A percentile compares a stretch with the other conserved stretches of the same genome.
phyloP scores from a whole-genome alignment of 208 protist species.

The Leptomonas pyrrhocoris region DNA sequence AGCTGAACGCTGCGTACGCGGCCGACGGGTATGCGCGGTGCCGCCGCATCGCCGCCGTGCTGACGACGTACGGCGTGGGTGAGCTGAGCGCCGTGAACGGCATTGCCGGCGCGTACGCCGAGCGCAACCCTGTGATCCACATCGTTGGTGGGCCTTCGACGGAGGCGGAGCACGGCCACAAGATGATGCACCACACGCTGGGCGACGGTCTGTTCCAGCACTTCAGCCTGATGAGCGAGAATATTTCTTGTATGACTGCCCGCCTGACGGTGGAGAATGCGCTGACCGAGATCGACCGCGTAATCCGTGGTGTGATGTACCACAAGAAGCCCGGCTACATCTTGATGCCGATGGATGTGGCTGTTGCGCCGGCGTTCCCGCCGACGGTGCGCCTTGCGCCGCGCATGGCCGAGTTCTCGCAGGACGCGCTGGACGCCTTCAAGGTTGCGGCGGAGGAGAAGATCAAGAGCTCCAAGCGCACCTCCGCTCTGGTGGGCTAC shows the following conservation, averaged over 20 bases:
- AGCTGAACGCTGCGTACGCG: conserved; percentile 61
- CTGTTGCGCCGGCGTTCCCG: conserved; percentile 3
- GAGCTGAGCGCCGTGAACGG: conserved; percentile 58
- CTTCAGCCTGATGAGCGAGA: conserved; percentile 31
- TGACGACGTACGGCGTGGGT: conserved; percentile 61
- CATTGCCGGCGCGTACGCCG: conserved; percentile 37
- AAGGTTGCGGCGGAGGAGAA: conserved; percentile 33
- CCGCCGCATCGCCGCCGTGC: conserved; percentile 48
- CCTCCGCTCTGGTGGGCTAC: conserved; percentile 35
- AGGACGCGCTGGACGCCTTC: conserved; percentile 26
- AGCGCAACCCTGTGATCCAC: conserved; percentile 44
- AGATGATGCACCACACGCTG: conserved; percentile 47
- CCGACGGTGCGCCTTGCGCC: conserved; percentile 20
- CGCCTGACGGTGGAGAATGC: conserved; percentile 27
- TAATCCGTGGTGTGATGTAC: conserved; percentile 28
- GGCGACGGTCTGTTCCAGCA: conserved; percentile 42
- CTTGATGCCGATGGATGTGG: conserved; percentile 38
- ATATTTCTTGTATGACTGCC: conserved; percentile 28
- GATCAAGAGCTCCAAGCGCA: conserved; percentile 20
- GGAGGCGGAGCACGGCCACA: conserved; percentile 15
- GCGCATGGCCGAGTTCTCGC: not conserved
- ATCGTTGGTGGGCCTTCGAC: conserved; percentile 43
- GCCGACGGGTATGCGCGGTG: conserved; percentile 51
- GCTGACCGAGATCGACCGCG: conserved; percentile 39
- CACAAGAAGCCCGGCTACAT: conserved; percentile 43